A percentile compares a stretch with the other conserved stretches of the same genome.
These are phyloP conservation scores for Pleurotus pulmonarius DNA, from an alignment of 768 basidiomycete species.

Conservation along the genomic window DNA sequence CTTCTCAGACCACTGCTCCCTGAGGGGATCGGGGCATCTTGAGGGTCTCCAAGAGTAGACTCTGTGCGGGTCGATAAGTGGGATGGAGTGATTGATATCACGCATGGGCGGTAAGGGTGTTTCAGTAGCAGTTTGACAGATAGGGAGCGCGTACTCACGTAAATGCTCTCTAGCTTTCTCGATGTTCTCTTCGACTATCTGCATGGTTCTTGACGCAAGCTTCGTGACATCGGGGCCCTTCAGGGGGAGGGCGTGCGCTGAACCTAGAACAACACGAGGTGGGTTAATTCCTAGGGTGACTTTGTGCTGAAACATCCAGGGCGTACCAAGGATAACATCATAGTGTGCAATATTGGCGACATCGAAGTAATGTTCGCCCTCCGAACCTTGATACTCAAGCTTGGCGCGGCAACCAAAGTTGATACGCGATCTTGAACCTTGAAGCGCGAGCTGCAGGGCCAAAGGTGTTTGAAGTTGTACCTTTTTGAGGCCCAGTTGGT, in stretches of 20 bases:
- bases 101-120: constrained; percentile 22
- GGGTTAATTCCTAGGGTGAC: constrained; percentile 11
- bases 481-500: constrained; percentile 19
- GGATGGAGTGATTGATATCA: constrained; percentile 28
- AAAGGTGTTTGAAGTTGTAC: constrained; percentile 23
- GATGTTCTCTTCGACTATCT: constrained; percentile 6
- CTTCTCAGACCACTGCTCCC: constrained; percentile 9
- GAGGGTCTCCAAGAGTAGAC: constrained; percentile 18
- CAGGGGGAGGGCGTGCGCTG: constrained; percentile 4
- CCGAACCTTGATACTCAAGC: constrained; percentile 21
- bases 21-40: constrained; percentile 21
- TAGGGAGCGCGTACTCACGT: constrained; percentile 8
- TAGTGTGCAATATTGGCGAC: constrained; percentile 26
- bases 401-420: constrained; percentile 15
- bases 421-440: constrained; percentile 24
- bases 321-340: constrained; percentile 26
- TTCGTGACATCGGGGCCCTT: constrained; percentile 7
- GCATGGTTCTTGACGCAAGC: constrained; percentile 1
- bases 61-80: constrained; percentile 21
- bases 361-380: constrained; percentile 18
- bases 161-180: constrained; percentile 7
- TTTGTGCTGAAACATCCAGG: constrained; percentile 21
- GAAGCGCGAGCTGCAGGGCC: constrained; percentile 22
- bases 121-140: constrained; percentile 13
- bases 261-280: constrained; percentile 9